These are phyloP conservation scores for Diaporthe sp. DNA, from an alignment of 2,329 filamentous ascomycete species.

Conservation along the genomic window DNA sequence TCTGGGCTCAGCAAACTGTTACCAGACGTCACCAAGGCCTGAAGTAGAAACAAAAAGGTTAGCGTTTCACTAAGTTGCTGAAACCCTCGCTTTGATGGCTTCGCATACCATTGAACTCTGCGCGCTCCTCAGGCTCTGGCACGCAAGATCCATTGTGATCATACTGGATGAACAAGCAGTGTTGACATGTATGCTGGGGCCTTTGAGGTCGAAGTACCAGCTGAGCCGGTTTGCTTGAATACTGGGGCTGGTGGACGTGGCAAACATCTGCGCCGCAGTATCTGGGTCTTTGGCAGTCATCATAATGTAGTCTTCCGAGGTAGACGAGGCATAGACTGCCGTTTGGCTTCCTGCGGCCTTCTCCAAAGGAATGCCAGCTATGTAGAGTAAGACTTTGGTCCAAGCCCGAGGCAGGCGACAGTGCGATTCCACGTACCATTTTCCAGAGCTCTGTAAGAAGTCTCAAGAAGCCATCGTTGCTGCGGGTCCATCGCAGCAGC, in stretches of 20 bases:
- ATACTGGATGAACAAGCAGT: constrained; percentile 51
- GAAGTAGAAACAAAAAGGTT: neutral
- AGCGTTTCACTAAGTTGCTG: neutral
- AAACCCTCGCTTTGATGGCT: neutral
- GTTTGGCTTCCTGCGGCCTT: constrained; percentile 46
- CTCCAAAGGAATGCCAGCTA: constrained; percentile 46
- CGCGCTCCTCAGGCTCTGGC: constrained; percentile 6
- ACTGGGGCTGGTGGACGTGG: constrained; percentile 43
- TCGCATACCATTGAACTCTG: constrained; percentile 7
- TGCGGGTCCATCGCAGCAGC: constrained; percentile 32
- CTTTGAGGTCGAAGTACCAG: constrained; percentile 55
- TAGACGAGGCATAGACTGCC: constrained; percentile 49
- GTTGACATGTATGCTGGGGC: constrained; percentile 52
- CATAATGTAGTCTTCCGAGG: constrained; percentile 45
- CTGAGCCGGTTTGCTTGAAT: constrained; percentile 55
- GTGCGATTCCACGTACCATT: constrained; percentile 17
- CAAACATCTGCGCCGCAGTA: neutral
- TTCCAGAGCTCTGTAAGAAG: constrained; percentile 31
- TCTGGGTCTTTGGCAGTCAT: constrained; percentile 42
- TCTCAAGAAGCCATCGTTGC: constrained; percentile 32
- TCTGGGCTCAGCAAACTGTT: constrained; percentile 44
- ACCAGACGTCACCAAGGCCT: neutral
- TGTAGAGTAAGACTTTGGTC: neutral
- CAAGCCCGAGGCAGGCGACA: neutral
- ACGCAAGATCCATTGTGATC: constrained; percentile 21